Evolutionary conservation across 2,329 filamentous ascomycete species (phyloP), one percentile per base, ranked within the genome.

Genomic region (Knufia fluminis): DNA sequence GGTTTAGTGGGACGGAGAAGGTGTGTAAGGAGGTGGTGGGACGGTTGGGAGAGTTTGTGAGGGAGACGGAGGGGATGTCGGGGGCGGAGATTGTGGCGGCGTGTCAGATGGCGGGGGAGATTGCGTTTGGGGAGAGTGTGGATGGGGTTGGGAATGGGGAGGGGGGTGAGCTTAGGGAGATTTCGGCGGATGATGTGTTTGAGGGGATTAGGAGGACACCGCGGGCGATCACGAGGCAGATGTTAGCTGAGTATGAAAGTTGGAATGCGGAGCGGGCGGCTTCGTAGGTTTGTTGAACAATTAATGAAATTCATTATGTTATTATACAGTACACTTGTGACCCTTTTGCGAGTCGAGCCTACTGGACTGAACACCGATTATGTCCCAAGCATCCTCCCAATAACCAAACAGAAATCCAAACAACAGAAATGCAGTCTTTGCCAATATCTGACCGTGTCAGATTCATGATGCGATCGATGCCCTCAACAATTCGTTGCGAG

Each of bases 61-160:
- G 64, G 14, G 65, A 70, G 41, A 85, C 85, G 0, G 83, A 89
- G 6, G 88, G 88, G 0, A 87, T 86, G 64, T 92, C 88, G 1
- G 90, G 90, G 2, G 89, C 90, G 0, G 91, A 96, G 67, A 79
- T 96, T 52, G 77, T 81, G 35, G 74, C 70, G 17, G 74, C 85
- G 17, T 77, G 74, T 53, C 68, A 76, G 56, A 69, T 66, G 22
- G 75, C 74, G 51, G 66, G 70, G 52, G 68, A 77, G 62, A 68
- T 65, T 36, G 68, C 76, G 52, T 60, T 80, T 62, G 26, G 33
- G n/a, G n/a, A n/a, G n/a, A n/a, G n/a, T n/a, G n/a, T n/a, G n/a
- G n/a, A n/a, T n/a, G n/a, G n/a, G n/a, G n/a, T n/a, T n/a, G n/a
- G n/a, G n/a, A n/a, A n/a, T n/a, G n/a, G n/a, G n/a, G n/a, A n/a